Evolutionary conservation across 1,139 yeast genomes (phyloP).

Genomic region (Debaryomyces udenii): DNA sequence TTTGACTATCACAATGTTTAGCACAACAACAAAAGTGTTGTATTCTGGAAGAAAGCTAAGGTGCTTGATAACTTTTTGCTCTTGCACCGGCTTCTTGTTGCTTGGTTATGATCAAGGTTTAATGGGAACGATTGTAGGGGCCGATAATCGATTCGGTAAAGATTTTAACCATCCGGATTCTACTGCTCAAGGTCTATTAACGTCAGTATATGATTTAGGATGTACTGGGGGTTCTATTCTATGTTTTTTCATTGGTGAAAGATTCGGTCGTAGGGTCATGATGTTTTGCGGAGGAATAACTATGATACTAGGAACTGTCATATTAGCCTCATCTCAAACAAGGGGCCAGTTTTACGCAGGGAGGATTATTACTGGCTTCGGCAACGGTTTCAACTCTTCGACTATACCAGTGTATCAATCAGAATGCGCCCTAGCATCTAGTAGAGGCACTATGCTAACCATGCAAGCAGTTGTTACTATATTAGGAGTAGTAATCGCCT

Average conservation of each 20-base stretch:
- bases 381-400: slow-evolving; percentile 32
- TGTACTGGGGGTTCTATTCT: slow-evolving; percentile 35
- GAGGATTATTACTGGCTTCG: slow-evolving; percentile 51
- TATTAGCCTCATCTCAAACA: slow-evolving; percentile 51
- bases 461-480: slow-evolving; percentile 71
- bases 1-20: neutral
- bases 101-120: slow-evolving; percentile 17
- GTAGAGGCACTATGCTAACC: slow-evolving; percentile 57
- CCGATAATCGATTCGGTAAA: slow-evolving; percentile 10
- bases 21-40: slow-evolving; percentile 2
- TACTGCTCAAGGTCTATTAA: slow-evolving; percentile 32
- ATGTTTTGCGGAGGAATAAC: slow-evolving; percentile 41
- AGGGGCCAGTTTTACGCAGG: slow-evolving; percentile 49
- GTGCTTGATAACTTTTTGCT: slow-evolving; percentile 10
- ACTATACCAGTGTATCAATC: slow-evolving; percentile 46
- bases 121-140: slow-evolving; percentile 13
- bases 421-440: slow-evolving; percentile 30
- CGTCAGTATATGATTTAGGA: slow-evolving; percentile 35
- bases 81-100: slow-evolving; percentile 14
- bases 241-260: slow-evolving; percentile 42
- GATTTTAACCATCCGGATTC: slow-evolving; percentile 21
- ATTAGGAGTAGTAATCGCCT: slow-evolving; percentile 31
- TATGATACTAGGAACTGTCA: slow-evolving; percentile 45
- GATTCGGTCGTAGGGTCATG: slow-evolving; percentile 47
- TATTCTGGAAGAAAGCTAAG: slow-evolving; percentile 9